A percentile compares a stretch with the other conserved stretches of the same genome.
These are phyloP conservation scores for Aspergillus wentii DNA, from an alignment of 495 filamentous ascomycete genomes.

Conservation along the genomic window DNA sequence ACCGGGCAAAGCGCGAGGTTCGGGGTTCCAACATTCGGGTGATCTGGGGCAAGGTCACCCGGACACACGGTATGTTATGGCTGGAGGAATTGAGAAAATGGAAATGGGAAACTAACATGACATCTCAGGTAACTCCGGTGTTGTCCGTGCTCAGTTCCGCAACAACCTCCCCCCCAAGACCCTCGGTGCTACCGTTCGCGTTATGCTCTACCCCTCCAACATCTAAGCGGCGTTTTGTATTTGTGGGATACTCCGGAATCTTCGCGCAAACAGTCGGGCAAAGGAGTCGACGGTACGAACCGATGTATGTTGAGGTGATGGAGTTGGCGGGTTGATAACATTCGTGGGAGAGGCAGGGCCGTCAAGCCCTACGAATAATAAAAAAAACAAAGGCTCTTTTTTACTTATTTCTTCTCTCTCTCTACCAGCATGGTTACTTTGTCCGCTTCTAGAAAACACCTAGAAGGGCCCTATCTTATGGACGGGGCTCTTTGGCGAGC, in stretches of 20 bases:
- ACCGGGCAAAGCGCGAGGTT: constrained; percentile 85
- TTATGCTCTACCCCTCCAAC: constrained; percentile 95
- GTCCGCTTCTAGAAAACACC: constrained; percentile 19
- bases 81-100: background rate
- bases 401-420: constrained; percentile 21
- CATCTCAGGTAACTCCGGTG: constrained; percentile 79
- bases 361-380: constrained; percentile 42
- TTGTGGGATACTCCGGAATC: constrained; percentile 37
- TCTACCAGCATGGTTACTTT: constrained; percentile 22
- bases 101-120: constrained; percentile 8
- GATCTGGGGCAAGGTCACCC: constrained; percentile 98
- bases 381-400: constrained; percentile 28
- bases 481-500: constrained; percentile 8
- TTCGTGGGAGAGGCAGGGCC: constrained; percentile 45
- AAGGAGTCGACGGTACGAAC: constrained; percentile 42
- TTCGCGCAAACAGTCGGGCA: constrained; percentile 41
- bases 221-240: constrained; percentile 38
- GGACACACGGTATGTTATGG: constrained; percentile 73
- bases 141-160: constrained; percentile 94
- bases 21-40: constrained; percentile 96
- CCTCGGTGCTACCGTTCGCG: constrained; percentile 92
- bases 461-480: no score
- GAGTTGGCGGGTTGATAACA: constrained; percentile 45
- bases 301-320: constrained; percentile 37
- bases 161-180: constrained; percentile 89